A percentile compares a stretch with the other conserved stretches of the same genome.
phyloP scores from a whole-genome alignment of 257 asterid species.

The Jacaranda mimosifolia region DNA sequence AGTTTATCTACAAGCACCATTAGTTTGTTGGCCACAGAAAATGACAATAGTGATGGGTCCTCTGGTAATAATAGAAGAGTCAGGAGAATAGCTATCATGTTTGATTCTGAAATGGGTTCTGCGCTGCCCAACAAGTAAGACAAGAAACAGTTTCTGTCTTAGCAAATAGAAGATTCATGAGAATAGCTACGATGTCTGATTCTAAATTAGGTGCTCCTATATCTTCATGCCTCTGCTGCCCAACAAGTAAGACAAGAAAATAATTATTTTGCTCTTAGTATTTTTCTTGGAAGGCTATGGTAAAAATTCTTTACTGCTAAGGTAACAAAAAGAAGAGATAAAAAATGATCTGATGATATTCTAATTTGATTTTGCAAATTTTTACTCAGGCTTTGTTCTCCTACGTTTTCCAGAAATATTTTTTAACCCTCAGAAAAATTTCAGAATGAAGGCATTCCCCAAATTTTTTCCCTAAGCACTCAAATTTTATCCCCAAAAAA shows the following conservation, averaged over 20 bases:
- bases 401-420: no score
- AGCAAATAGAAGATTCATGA: background rate
- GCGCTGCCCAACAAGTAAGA: background rate
- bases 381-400: no score
- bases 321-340: slow-evolving; percentile 14
- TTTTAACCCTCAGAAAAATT: no score
- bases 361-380: background rate
- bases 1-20: slow-evolving; percentile 20
- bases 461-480: no score
- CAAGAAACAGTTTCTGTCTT: slow-evolving; percentile 2
- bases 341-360: background rate
- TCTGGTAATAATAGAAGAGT: slow-evolving; percentile 18
- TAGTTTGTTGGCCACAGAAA: slow-evolving; percentile 2
- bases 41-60: slow-evolving; percentile 6
- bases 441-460: no score
- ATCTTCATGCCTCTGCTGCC: background rate
- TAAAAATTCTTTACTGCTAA: background rate
- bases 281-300: background rate
- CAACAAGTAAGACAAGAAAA: background rate
- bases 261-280: background rate
- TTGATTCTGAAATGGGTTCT: slow-evolving; percentile 11
- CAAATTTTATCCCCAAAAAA: no score
- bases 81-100: slow-evolving; percentile 6
- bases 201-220: background rate
- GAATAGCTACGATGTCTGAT: background rate